phyloP scores from a whole-genome alignment of 75 land plant species.

The Gnetum montanum region DNA sequence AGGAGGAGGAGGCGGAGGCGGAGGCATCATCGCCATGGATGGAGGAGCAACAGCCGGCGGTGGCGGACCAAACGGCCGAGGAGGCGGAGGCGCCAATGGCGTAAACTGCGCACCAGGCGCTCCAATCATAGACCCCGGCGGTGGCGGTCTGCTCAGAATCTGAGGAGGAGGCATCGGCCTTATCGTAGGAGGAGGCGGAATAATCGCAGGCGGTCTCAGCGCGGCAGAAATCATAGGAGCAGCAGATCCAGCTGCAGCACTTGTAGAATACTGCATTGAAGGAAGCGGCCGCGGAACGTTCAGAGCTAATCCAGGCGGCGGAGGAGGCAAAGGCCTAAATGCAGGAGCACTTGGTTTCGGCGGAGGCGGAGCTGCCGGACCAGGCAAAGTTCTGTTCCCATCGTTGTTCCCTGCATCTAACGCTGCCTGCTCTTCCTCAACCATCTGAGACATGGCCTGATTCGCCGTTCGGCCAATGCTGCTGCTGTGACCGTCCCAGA shows the following conservation, averaged over 20 bases:
- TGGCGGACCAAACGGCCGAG: slow-evolving; percentile 45
- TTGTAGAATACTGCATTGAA: slow-evolving; percentile 35
- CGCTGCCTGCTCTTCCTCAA: slow-evolving; percentile 58
- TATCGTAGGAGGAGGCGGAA: slow-evolving; percentile 36
- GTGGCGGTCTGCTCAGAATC: slow-evolving; percentile 46
- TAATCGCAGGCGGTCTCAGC: slow-evolving; percentile 34
- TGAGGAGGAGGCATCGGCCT: slow-evolving; percentile 26
- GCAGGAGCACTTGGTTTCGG: slow-evolving; percentile 61
- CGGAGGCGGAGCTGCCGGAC: slow-evolving; percentile 85
- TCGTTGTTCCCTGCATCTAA: slow-evolving; percentile 24
- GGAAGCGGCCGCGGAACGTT: slow-evolving; percentile 72
- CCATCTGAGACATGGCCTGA: slow-evolving; percentile 84
- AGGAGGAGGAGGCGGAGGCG: slow-evolving; percentile 36
- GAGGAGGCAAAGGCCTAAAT: slow-evolving; percentile 73
- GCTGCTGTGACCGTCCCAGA: slow-evolving; percentile 97
- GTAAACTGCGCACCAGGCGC: slow-evolving; percentile 62
- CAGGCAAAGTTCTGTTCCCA: slow-evolving; percentile 57
- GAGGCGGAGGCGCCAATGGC: slow-evolving; percentile 37
- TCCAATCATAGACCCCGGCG: slow-evolving; percentile 23
- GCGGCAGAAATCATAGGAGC: slow-evolving; percentile 35
- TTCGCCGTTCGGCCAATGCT: slow-evolving; percentile 96
- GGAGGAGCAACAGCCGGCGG: slow-evolving; percentile 37
- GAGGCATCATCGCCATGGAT: slow-evolving; percentile 52
- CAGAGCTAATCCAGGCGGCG: slow-evolving; percentile 72
- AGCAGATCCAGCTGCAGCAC: slow-evolving; percentile 29